phyloP scores from a whole-genome alignment of 495 filamentous ascomycete genomes.

The Tuber borchii region DNA sequence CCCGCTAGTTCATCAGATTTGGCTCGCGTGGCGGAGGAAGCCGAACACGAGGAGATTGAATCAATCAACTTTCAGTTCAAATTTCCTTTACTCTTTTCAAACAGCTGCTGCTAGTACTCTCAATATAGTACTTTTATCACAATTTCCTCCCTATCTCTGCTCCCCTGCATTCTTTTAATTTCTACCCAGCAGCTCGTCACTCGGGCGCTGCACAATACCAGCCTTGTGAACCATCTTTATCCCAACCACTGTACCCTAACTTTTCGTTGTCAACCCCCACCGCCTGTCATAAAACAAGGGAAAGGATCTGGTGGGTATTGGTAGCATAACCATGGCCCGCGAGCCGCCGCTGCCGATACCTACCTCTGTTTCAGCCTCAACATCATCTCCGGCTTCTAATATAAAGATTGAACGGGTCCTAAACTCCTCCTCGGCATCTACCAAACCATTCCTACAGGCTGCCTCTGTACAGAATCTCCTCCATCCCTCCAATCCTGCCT shows the following conservation, averaged over 20 bases:
- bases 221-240: constrained; percentile 27
- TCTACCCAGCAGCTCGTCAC: background rate
- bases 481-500: background rate
- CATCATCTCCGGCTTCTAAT: constrained; percentile 27
- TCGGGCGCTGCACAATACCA: background rate
- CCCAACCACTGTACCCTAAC: background rate
- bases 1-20: background rate
- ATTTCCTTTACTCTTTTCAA: constrained; percentile 1
- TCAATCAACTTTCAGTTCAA: background rate
- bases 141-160: background rate
- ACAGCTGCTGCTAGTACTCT: background rate
- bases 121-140: background rate
- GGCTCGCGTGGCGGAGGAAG: background rate
- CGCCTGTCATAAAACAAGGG: constrained; percentile 17
- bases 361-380: constrained; percentile 32
- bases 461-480: background rate
- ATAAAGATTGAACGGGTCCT: constrained; percentile 38
- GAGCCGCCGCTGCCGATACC: constrained; percentile 26
- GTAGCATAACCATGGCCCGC: constrained; percentile 11
- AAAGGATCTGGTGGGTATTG: constrained; percentile 2
- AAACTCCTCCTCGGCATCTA: constrained; percentile 23
- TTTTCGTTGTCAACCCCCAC: constrained; percentile 11
- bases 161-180: background rate
- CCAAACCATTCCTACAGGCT: constrained; percentile 27
- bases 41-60: background rate